Base-by-base conservation (phyloP, 2,329 filamentous ascomycete genomes). In the Arthrobotrys entomopaga region DNA sequence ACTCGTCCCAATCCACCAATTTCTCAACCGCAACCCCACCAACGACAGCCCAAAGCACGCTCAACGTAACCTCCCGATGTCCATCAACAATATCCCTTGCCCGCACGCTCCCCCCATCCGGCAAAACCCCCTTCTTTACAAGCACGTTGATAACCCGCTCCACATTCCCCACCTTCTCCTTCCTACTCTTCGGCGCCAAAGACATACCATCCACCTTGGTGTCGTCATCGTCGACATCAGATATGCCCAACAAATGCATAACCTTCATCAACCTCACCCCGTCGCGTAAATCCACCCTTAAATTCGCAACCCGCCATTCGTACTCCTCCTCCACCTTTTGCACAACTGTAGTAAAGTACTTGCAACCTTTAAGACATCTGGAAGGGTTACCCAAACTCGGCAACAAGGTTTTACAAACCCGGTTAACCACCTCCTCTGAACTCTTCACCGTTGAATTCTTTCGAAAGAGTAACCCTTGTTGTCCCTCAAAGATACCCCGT, bases 1-100 rank as follows among this genome's bases (percentile, higher is more conserved):
- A 78, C 61, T 86, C 85, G 4, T 82, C 79, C 83, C 85, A 87
- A 76, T 89, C 84, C 1, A 89, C 82, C 0, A 89, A 81, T 5
- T 80, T 81, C 4, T 81, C 80, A 6, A 89, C 80, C 24, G 75
- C 78, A 13, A 78, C 87, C 81, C 84, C 84, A 46, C 85, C 85
- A 42, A 89, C 84, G 20, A 90, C 81, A 2, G 83, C 82, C 87
- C 87, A 89, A 3, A 90, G 82, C 8, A 89, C 81, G 3, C 83
- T 84, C 50, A 90, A 82, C 0, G 87, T 89, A 80, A 87, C 89
- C 77, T 90, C 87, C 7, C 88, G 84, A 77, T 89, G 87, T 1
- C 88, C 88, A 76, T 89, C 84, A 5, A 90, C 86, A 53, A 90
- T 85, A 64, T 89, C 86, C 43, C 86, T 84, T 0, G 87, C 83